Conservation (phyloP, 2,329 filamentous ascomycete genomes). For the Aspergillus fijiensis region DNA sequence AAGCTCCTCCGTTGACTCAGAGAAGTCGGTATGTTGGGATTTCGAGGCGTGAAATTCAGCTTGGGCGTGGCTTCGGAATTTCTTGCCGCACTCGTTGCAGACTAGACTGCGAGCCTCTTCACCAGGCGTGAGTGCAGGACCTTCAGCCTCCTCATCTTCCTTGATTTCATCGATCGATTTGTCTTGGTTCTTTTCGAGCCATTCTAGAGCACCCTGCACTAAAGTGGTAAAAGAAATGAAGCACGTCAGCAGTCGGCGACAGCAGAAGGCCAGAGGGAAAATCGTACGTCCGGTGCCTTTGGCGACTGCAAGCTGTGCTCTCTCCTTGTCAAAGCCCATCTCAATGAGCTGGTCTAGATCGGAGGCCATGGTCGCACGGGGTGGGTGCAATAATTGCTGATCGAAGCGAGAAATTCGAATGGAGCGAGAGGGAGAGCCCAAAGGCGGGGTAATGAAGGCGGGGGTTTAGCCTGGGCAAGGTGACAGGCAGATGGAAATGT, state of each 20-base stretch:
- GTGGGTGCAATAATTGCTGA: not conserved
- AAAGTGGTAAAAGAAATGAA: not conserved
- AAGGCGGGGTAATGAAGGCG: conserved; percentile 1
- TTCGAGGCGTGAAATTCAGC: conserved; percentile 90
- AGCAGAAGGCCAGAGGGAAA: not conserved
- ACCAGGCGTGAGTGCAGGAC: conserved; percentile 67
- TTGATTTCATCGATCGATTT: conserved; percentile 81
- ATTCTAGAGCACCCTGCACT: conserved; percentile 90
- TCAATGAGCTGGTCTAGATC: conserved; percentile 63
- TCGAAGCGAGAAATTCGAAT: not conserved
- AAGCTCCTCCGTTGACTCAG: conserved; percentile 89
- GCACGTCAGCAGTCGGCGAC: conserved; percentile 15
- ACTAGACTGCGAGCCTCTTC: conserved; percentile 76
- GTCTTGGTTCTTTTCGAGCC: conserved; percentile 90
- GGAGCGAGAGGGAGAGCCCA: not conserved
- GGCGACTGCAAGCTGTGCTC: conserved; percentile 80
- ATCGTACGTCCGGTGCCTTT: conserved; percentile 73
- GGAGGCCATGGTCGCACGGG: conserved; percentile 38
- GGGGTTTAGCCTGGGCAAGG: not conserved
- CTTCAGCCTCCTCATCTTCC: conserved; percentile 54
- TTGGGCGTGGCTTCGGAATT: conserved; percentile 75
- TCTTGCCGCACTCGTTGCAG: conserved; percentile 94
- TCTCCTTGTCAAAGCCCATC: conserved; percentile 78
- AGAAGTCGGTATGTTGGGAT: conserved; percentile 87
- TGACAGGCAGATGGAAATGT: not conserved